Percentiles rank a stretch among this genome's conserved stretches.
These are phyloP conservation scores for Aspergillus spinulosporus DNA, from an alignment of 2,329 filamentous ascomycete genomes.

Conservation along the genomic window DNA sequence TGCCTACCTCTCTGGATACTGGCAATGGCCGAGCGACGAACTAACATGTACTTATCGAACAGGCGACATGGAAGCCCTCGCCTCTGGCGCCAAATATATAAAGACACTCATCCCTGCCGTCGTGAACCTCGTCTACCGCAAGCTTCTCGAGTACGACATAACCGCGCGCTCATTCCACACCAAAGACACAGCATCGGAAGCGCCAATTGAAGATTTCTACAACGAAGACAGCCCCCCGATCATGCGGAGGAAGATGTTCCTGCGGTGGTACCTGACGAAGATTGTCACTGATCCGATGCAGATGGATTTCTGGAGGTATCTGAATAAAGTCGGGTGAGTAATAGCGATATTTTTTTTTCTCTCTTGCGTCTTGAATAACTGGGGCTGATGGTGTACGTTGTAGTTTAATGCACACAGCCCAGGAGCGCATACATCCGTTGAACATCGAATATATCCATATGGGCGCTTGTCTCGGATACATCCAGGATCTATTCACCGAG, in stretches of 20 bases:
- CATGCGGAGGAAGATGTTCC: slow-evolving; percentile 73
- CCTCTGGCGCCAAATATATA: slow-evolving; percentile 71
- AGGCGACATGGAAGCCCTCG: slow-evolving; percentile 73
- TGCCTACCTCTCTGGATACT: not conserved
- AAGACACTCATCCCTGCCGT: slow-evolving; percentile 79
- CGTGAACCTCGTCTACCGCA: slow-evolving; percentile 82
- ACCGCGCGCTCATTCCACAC: slow-evolving; percentile 74
- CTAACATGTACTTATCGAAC: not conserved
- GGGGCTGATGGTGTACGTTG: not conserved
- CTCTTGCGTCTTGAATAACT: too few relatives aligned
- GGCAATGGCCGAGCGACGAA: not conserved
- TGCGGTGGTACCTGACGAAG: slow-evolving; percentile 71
- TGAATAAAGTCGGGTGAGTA: slow-evolving; percentile 75
- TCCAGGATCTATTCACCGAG: slow-evolving; percentile 75
- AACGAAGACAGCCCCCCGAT: slow-evolving; percentile 73
- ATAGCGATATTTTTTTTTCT: too few relatives aligned
- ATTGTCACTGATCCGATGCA: slow-evolving; percentile 72
- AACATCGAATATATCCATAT: slow-evolving; percentile 82
- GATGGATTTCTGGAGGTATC: slow-evolving; percentile 79
- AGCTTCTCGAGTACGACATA: slow-evolving; percentile 77
- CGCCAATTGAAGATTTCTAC: slow-evolving; percentile 63
- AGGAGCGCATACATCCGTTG: slow-evolving; percentile 68
- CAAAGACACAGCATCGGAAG: slow-evolving; percentile 62
- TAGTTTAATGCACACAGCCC: slow-evolving; percentile 78
- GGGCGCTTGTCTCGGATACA: slow-evolving; percentile 68